These are phyloP conservation scores for Brassica juncea DNA, from an alignment of 345 rosid genomes.

Conservation along the genomic window DNA sequence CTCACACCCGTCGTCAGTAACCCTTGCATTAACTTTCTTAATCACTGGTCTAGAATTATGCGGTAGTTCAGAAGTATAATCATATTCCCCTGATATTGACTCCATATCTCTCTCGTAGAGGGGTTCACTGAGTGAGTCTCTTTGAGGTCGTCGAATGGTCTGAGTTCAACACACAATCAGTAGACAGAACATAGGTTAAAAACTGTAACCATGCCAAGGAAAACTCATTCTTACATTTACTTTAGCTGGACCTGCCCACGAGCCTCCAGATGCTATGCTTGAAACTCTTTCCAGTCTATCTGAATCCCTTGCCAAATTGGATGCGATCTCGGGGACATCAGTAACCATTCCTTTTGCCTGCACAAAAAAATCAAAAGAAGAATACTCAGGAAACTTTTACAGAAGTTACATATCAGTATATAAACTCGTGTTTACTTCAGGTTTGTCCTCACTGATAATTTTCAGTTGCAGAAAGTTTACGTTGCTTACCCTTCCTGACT, in stretches of 20 bases:
- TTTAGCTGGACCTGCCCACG: conserved; percentile 69
- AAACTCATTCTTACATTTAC: conserved; percentile 50
- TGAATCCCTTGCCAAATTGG: conserved; percentile 34
- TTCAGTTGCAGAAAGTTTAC: conserved; percentile 6
- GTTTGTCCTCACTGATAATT: conserved; percentile 8
- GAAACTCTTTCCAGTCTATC: conserved; percentile 50
- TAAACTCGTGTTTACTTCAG: not conserved
- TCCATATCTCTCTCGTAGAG: conserved; percentile 55
- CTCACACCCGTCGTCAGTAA: conserved; percentile 61
- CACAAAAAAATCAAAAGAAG: not conserved
- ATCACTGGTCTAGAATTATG: conserved; percentile 54
- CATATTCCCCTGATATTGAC: conserved; percentile 55
- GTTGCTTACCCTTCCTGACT: conserved; percentile 69
- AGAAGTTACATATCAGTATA: not conserved
- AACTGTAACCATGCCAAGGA: conserved; percentile 7
- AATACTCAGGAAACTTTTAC: not conserved
- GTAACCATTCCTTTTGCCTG: conserved; percentile 41
- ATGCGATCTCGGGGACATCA: conserved; percentile 32
- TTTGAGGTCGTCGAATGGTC: conserved; percentile 56
- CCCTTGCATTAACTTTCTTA: conserved; percentile 57
- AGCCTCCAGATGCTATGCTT: conserved; percentile 55
- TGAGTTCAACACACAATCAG: conserved; percentile 32
- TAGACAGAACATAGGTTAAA: conserved; percentile 6
- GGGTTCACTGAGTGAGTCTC: conserved; percentile 56
- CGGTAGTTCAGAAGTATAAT: conserved; percentile 62